Percentiles rank a stretch among this genome's conserved stretches.
phyloP scores from a whole-genome alignment of 805 yeast species.

The Sungouiozyma intestinalis region DNA sequence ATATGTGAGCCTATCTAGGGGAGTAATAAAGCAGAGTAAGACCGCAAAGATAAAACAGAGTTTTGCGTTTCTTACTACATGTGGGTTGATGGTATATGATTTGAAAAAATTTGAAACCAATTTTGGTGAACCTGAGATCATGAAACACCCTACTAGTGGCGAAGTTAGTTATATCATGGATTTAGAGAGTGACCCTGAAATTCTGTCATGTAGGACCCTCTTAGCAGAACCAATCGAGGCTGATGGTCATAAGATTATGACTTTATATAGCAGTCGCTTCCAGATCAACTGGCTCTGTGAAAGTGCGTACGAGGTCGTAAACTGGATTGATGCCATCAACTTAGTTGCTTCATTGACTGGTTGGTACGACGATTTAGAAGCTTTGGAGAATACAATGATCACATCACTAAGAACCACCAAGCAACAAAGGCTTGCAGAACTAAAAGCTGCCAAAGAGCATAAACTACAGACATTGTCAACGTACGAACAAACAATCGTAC shows the following conservation, averaged over 20 bases:
- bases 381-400: slow-evolving; percentile 23
- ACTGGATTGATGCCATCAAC: slow-evolving; percentile 45
- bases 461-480: slow-evolving; percentile 31
- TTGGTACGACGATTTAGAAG: slow-evolving; percentile 14
- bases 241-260: not conserved
- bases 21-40: slow-evolving; percentile 7
- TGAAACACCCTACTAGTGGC: slow-evolving; percentile 12
- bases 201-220: slow-evolving; percentile 2
- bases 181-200: slow-evolving; percentile 11
- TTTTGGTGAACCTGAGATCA: slow-evolving; percentile 22
- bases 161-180: slow-evolving; percentile 27
- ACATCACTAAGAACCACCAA: slow-evolving; percentile 29
- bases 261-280: not conserved
- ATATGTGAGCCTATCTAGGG: not conserved
- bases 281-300: slow-evolving; percentile 33
- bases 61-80: slow-evolving; percentile 37
- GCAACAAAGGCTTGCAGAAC: slow-evolving; percentile 16
- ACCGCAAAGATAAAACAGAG: slow-evolving; percentile 34
- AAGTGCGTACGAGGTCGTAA: slow-evolving; percentile 36
- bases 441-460: slow-evolving; percentile 20
- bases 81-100: slow-evolving; percentile 40
- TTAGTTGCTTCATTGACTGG: slow-evolving; percentile 19
- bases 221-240: slow-evolving; percentile 5
- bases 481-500: slow-evolving; percentile 28
- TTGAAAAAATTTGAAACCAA: slow-evolving; percentile 13